Conservation (phyloP, 306 rosid species). For the Leucaena leucocephala region DNA sequence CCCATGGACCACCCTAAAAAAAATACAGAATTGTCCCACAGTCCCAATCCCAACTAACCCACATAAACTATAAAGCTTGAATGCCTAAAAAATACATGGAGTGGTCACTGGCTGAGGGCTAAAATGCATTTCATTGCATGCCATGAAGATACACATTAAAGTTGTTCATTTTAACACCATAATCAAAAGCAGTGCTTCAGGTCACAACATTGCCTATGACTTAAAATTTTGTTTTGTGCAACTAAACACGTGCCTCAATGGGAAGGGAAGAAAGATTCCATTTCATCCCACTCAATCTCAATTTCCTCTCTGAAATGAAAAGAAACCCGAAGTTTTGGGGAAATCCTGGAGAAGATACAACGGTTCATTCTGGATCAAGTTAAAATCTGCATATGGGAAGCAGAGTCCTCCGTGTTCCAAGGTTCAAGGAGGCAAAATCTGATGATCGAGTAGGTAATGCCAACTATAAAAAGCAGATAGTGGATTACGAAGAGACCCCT, state of each 20-base stretch:
- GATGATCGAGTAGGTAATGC: conserved; percentile 24
- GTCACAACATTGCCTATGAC: background rate
- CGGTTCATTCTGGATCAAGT: conserved; percentile 12
- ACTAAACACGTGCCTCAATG: background rate
- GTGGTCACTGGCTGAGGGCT: conserved; percentile 7
- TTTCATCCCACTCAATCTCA: background rate
- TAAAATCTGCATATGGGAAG: conserved; percentile 15
- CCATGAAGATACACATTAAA: background rate
- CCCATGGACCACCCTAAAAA: conserved; percentile 5
- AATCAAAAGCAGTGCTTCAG: background rate
- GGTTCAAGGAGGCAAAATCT: conserved; percentile 12
- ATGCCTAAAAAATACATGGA: background rate
- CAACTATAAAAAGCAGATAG: conserved; percentile 6
- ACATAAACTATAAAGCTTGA: conserved; percentile 13
- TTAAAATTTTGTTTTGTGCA: conserved; percentile 19
- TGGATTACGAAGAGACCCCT: conserved; percentile 19
- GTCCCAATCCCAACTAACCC: background rate
- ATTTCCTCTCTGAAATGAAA: conserved; percentile 5
- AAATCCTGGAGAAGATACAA: background rate
- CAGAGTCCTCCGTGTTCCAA: conserved; percentile 12
- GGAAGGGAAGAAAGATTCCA: conserved; percentile 3
- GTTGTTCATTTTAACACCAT: conserved; percentile 11
- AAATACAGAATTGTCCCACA: background rate
- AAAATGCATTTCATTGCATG: conserved; percentile 22
- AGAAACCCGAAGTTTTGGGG: conserved; percentile 16